Conservation (phyloP, 768 basidiomycete species). For the Phlegmacium glaucopus region DNA sequence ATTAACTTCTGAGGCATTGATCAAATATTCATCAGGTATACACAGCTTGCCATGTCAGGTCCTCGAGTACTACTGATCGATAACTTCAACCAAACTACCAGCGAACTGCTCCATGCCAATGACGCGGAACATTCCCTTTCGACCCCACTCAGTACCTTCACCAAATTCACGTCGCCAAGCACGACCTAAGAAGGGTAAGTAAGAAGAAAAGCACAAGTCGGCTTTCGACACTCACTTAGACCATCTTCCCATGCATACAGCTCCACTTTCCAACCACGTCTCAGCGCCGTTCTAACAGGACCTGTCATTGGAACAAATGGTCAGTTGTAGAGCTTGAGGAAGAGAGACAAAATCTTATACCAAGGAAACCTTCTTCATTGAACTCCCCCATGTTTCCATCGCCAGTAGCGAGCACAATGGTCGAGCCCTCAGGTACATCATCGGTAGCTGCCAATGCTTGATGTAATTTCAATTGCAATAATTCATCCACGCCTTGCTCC, state of each 20-base stretch:
- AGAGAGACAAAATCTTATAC: constrained; percentile 16
- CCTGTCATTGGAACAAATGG: constrained; percentile 27
- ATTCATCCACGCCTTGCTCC: constrained; percentile 94
- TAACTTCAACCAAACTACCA: constrained; percentile 47
- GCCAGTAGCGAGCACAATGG: constrained; percentile 90
- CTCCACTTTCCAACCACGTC: constrained; percentile 93
- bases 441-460: constrained; percentile 78
- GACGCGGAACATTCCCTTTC: constrained; percentile 47
- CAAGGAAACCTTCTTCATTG: constrained; percentile 89
- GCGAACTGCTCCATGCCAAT: constrained; percentile 70
- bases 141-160: constrained; percentile 48
- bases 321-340: not conserved
- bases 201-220: not conserved
- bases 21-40: too few species aligned
- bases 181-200: constrained; percentile 30
- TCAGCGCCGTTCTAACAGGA: constrained; percentile 80
- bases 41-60: too few species aligned
- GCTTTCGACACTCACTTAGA: constrained; percentile 44
- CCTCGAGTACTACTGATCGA: constrained; percentile 4
- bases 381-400: constrained; percentile 93
- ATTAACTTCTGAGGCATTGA: too few species aligned
- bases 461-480: constrained; percentile 89
- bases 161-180: constrained; percentile 78
- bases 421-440: constrained; percentile 59
- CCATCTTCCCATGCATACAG: constrained; percentile 90